Evolutionary conservation across 1,139 yeast species (phyloP).

Genomic region (Candida dubliniensis): DNA sequence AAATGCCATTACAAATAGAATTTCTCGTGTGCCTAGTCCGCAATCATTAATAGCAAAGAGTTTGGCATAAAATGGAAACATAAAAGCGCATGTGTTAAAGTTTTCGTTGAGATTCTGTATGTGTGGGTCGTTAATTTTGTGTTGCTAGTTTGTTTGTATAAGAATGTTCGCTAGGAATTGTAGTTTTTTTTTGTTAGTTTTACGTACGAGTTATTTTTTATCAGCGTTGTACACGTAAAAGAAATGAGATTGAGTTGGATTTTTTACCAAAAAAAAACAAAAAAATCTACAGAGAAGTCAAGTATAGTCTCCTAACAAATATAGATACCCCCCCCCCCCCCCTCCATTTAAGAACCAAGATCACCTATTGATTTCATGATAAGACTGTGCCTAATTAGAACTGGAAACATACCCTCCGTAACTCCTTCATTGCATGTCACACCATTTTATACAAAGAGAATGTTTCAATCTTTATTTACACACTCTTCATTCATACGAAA

Average conservation of each 20-base stretch:
- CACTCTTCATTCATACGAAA: neutral
- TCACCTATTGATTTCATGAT: neutral
- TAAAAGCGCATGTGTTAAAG: neutral
- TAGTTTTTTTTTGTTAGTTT: neutral
- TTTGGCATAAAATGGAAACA: neutral
- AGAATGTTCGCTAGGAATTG: slow-evolving; percentile 1
- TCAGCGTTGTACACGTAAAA: too few relatives aligned
- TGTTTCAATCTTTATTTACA: neutral
- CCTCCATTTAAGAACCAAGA: too few relatives aligned
- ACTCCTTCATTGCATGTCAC: neutral
- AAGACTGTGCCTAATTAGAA: slow-evolving; percentile 2
- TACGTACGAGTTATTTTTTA: neutral
- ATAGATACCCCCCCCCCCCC: too few relatives aligned
- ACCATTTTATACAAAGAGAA: neutral
- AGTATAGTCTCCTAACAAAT: too few relatives aligned
- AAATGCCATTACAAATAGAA: slow-evolving; percentile 1
- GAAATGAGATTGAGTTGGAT: too few relatives aligned
- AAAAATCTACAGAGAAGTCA: too few relatives aligned
- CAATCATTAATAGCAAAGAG: slow-evolving; percentile 1
- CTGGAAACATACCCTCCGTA: neutral
- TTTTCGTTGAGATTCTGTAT: neutral
- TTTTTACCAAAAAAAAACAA: too few relatives aligned
- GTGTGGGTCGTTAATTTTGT: slow-evolving; percentile 1
- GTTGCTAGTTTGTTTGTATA: neutral
- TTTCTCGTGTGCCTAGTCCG: slow-evolving; percentile 3